phyloP scores from a whole-genome alignment of 306 rosid genomes.

The Coriaria nepalensis region DNA sequence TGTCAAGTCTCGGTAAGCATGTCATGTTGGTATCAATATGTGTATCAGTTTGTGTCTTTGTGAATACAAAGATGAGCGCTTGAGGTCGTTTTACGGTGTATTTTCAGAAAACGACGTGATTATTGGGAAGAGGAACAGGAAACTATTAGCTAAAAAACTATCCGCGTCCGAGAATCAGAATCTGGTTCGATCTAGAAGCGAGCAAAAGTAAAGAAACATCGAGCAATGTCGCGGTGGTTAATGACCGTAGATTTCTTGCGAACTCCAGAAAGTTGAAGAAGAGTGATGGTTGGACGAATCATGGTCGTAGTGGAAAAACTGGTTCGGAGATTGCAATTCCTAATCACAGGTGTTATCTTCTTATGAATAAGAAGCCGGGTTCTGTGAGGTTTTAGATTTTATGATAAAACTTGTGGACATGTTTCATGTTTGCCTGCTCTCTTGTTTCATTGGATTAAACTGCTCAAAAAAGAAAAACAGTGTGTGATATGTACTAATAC shows the following conservation, averaged over 20 bases:
- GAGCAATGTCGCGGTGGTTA: constrained; percentile 11
- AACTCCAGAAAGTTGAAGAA: constrained; percentile 30
- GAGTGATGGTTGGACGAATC: constrained; percentile 14
- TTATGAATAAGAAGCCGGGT: constrained; percentile 28
- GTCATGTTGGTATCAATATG: neutral
- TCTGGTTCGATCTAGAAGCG: constrained; percentile 32
- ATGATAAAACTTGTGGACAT: no score
- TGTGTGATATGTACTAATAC: no score
- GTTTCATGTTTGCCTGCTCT: no score
- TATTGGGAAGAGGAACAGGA: constrained; percentile 47
- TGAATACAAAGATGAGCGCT: neutral
- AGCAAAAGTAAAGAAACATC: constrained; percentile 29
- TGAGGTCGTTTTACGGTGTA: neutral
- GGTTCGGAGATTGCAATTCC: constrained; percentile 18
- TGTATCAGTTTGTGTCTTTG: constrained; percentile 4
- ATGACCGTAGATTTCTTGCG: constrained; percentile 9
- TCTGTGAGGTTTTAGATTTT: constrained; percentile 5
- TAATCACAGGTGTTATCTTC: constrained; percentile 23
- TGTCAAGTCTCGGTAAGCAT: constrained; percentile 76
- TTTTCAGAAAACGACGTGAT: constrained; percentile 51
- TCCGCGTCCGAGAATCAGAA: constrained; percentile 35
- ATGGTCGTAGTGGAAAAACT: constrained; percentile 16
- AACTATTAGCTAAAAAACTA: constrained; percentile 17
- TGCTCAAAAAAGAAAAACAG: no score
- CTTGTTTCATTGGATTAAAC: no score